phyloP scores from a whole-genome alignment of 148 eudicot genomes.

The Rhododendron ferrugineum region DNA sequence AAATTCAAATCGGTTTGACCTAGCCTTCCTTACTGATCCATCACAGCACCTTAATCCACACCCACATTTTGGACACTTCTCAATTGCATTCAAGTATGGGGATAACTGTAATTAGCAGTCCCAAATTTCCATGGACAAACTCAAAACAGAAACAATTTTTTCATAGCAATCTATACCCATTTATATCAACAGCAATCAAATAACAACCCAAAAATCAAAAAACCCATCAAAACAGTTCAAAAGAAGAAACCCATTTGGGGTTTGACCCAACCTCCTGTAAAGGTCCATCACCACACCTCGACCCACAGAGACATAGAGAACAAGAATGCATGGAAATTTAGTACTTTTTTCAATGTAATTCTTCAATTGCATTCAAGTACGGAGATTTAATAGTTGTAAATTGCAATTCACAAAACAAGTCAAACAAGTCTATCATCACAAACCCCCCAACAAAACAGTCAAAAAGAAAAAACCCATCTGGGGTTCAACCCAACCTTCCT shows the following conservation, averaged over 20 bases:
- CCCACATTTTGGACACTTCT: background rate
- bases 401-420: background rate
- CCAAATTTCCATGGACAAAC: background rate
- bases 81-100: background rate
- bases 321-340: background rate
- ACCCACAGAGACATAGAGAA: slow-evolving; percentile 50
- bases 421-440: background rate
- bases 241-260: background rate
- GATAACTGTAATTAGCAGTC: background rate
- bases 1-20: slow-evolving; percentile 19
- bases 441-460: background rate
- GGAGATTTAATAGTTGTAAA: background rate
- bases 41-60: background rate
- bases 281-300: slow-evolving; percentile 19
- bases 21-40: background rate
- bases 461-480: background rate
- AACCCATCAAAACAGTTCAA: background rate
- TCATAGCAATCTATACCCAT: background rate
- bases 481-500: background rate
- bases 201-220: background rate
- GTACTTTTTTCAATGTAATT: background rate
- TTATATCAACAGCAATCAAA: background rate
- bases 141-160: background rate
- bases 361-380: background rate
- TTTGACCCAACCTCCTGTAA: background rate